Base-by-base conservation (phyloP, 345 rosid genomes). In the Litchi chinensis region DNA sequence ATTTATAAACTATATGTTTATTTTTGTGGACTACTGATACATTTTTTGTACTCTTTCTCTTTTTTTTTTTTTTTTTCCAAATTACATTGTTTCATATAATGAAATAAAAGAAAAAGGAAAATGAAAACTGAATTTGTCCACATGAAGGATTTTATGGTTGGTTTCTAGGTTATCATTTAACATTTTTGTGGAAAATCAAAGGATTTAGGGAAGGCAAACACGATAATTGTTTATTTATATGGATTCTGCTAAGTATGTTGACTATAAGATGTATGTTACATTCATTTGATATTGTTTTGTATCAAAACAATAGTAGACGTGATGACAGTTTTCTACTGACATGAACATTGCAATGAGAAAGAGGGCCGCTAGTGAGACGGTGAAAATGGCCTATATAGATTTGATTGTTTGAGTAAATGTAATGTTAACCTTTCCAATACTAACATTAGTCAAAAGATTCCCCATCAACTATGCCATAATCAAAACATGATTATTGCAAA, bases 371-470 rank as follows among this genome's bases (percentile, higher is more conserved):
- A 95, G 85, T 68, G 90, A 80, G 81, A 93, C 98, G 0, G 94
- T 89, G 90, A 92, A 95, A 84, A 95, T 90, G 56, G 95, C 97
- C 81, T 95, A 97, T 97, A 95, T 86, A 48, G 97, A 91, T 87
- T 92, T 95, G 87, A 95, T 86, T 16, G 98, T 95, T 85, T 95
- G 97, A 39, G 98, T 95, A 88, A 95, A 93, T 2, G 98, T 93
- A 48, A 95, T 90, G 32, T 93, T 87, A 16, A 95, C 95, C 77
- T 80, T 87, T 71, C 91, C 95, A 57, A 95, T 69, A 78, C 98
- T 93, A 71, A 93, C 77, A 74, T 93, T 92, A 5, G 98, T 93
- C 74, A 95, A 77, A 82, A 93, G 87, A 85, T 93, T 93, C 3
- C 98, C 98, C 79, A 91, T 71, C 0, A 95, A 85, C 83, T 95